Conservation (phyloP, 768 basidiomycete genomes). For the Termitomyces sp. region DNA sequence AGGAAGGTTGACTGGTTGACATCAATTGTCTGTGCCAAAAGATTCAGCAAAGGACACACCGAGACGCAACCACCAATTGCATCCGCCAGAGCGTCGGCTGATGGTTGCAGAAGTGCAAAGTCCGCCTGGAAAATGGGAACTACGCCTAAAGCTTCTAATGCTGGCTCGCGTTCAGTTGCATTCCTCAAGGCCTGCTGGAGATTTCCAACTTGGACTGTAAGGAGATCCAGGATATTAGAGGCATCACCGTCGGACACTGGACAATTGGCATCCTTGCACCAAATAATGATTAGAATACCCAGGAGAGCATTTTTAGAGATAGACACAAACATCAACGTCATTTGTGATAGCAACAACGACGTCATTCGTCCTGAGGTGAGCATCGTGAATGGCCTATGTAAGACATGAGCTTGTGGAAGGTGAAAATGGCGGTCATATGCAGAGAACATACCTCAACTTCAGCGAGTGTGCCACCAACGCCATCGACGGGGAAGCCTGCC, state of each 20-base stretch:
- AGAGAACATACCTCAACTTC: constrained; percentile 20
- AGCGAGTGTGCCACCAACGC: constrained; percentile 17
- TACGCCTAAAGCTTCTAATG: constrained; percentile 21
- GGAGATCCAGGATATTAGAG: constrained; percentile 13
- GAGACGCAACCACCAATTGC: constrained; percentile 21
- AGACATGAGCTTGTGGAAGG: background rate
- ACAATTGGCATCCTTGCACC: constrained; percentile 12
- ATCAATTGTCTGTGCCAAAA: background rate
- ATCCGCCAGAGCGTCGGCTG: constrained; percentile 14
- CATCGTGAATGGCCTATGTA: constrained; percentile 24
- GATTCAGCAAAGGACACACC: constrained; percentile 12
- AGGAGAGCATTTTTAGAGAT: background rate
- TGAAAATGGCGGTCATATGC: background rate
- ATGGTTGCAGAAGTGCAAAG: constrained; percentile 18
- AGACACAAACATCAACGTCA: constrained; percentile 19
- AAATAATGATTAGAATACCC: background rate
- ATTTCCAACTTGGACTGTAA: constrained; percentile 16
- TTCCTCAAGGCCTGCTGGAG: constrained; percentile 18
- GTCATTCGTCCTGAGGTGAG: constrained; percentile 15
- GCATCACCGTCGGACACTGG: constrained; percentile 21
- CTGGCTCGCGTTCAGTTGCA: constrained; percentile 20
- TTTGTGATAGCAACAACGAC: constrained; percentile 11
- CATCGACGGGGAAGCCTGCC: constrained; percentile 23
- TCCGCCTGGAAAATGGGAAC: constrained; percentile 24
- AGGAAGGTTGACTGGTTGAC: constrained; percentile 14